Conservation (phyloP, 768 basidiomycete species). For the Hydnomerulius pinastri region DNA sequence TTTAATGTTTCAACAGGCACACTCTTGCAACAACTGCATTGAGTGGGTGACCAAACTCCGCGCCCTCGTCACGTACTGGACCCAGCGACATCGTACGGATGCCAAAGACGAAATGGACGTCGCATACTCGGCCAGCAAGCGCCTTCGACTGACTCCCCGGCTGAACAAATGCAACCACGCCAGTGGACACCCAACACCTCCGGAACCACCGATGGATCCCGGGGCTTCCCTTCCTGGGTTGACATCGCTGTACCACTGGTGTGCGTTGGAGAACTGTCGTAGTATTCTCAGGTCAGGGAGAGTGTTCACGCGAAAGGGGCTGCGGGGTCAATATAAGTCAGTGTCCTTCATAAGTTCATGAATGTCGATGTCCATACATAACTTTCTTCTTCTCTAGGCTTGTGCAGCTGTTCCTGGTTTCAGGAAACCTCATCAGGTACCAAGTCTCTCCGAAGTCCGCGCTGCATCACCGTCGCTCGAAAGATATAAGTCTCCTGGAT, state of each 20-base stretch:
- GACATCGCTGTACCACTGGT: conserved; percentile 82
- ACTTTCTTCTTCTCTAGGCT: conserved; percentile 41
- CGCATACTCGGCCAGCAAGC: conserved; percentile 50
- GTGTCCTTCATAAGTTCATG: conserved; percentile 35
- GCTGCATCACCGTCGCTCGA: conserved; percentile 56
- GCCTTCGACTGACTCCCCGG: conserved; percentile 62
- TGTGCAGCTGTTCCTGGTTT: conserved; percentile 71
- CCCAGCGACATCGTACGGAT: conserved; percentile 69
- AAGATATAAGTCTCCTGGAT: conserved; percentile 63
- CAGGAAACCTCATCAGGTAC: conserved; percentile 75
- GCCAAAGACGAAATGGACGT: conserved; percentile 82
- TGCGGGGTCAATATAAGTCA: conserved; percentile 78
- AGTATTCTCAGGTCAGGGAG: conserved; percentile 74
- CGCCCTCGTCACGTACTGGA: conserved; percentile 78
- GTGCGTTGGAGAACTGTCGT: conserved; percentile 76
- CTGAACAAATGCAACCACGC: conserved; percentile 30
- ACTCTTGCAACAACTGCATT: conserved; percentile 62
- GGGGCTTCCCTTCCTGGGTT: conserved; percentile 60
- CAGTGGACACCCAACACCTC: conserved; percentile 42
- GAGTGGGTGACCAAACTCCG: conserved; percentile 87
- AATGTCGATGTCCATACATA: neutral
- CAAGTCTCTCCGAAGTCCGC: conserved; percentile 58
- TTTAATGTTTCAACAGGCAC: conserved; percentile 44
- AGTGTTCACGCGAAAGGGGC: conserved; percentile 68
- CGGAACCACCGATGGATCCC: conserved; percentile 54